Evolutionary conservation across 257 asterid genomes (phyloP).

Genomic region (Schizonepeta tenuifolia): DNA sequence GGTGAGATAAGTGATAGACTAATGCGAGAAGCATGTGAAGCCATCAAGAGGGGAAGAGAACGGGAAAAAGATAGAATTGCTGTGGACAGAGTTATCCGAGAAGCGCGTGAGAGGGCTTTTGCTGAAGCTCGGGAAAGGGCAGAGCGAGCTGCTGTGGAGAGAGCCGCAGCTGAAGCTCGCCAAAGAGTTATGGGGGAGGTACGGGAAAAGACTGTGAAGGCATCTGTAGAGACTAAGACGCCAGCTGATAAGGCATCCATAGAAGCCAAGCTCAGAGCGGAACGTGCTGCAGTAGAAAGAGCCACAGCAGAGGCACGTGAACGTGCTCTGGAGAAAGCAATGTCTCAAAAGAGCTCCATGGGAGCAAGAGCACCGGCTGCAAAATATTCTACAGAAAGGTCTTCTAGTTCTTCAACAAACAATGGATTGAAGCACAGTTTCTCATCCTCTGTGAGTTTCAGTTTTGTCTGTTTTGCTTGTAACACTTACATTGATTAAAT

Average conservation of each 20-base stretch:
- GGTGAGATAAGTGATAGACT: constrained; percentile 37
- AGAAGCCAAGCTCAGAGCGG: constrained; percentile 76
- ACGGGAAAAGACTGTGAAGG: constrained; percentile 63
- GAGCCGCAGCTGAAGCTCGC: constrained; percentile 73
- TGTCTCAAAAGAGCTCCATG: constrained; percentile 56
- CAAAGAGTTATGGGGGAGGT: constrained; percentile 71
- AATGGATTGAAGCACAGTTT: constrained; percentile 67
- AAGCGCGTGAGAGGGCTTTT: constrained; percentile 98
- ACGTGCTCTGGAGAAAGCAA: constrained; percentile 86
- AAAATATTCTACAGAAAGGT: constrained; percentile 38
- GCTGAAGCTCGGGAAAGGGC: constrained; percentile 89
- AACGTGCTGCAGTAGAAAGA: constrained; percentile 95
- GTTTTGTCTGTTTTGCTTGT: constrained; percentile 26
- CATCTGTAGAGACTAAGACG: constrained; percentile 32
- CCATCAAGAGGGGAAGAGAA: constrained; percentile 74
- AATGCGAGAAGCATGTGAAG: constrained; percentile 41
- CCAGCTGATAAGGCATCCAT: constrained; percentile 35
- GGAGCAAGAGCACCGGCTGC: constrained; percentile 55
- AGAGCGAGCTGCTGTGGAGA: constrained; percentile 82
- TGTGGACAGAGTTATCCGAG: constrained; percentile 93
- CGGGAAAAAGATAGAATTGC: constrained; percentile 75
- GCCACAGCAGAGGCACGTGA: constrained; percentile 95
- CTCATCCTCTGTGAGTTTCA: constrained; percentile 69
- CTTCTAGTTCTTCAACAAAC: constrained; percentile 48
- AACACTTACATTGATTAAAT: constrained; percentile 7